These are phyloP conservation scores for Saccharomycopsis microspora DNA, from an alignment of 805 yeast species.

Conservation along the genomic window DNA sequence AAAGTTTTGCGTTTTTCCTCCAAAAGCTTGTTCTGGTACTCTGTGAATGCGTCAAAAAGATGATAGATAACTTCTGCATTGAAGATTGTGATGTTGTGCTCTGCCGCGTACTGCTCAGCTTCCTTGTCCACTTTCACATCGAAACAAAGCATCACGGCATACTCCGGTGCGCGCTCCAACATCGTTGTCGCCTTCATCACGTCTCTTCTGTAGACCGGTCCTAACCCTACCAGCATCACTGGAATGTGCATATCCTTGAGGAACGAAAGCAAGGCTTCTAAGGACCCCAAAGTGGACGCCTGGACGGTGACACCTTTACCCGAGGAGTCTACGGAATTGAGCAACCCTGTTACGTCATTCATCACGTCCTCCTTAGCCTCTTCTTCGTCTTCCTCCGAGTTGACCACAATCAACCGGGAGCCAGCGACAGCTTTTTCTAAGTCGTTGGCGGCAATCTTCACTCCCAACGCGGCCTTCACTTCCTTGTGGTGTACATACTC, in stretches of 20 bases:
- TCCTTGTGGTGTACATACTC: conserved; percentile 94
- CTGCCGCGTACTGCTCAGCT: conserved; percentile 96
- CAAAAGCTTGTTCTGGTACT: conserved; percentile 76
- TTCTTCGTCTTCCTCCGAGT: conserved; percentile 96
- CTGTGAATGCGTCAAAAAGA: conserved; percentile 88
- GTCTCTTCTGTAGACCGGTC: conserved; percentile 97
- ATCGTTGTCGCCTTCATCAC: conserved; percentile 95
- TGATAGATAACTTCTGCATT: conserved; percentile 96
- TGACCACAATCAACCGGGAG: conserved; percentile 88
- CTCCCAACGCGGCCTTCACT: conserved; percentile 98
- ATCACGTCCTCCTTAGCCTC: conserved; percentile 95
- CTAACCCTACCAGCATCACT: conserved; percentile 95
- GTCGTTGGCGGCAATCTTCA: conserved; percentile 95
- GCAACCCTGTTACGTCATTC: conserved; percentile 92
- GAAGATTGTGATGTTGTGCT: conserved; percentile 84
- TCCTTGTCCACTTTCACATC: conserved; percentile 96
- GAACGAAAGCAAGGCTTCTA: conserved; percentile 95
- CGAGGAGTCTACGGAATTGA: conserved; percentile 88
- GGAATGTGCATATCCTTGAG: conserved; percentile 98
- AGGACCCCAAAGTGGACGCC: conserved; percentile 95
- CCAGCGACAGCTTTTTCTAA: conserved; percentile 99
- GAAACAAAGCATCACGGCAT: conserved; percentile 96
- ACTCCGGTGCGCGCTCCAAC: conserved; percentile 94
- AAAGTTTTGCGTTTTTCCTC: conserved; percentile 87
- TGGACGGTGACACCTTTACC: conserved; percentile 98